Base-by-base conservation (phyloP, 2,329 filamentous ascomycete species). In the Trichoderma atrobrunneum region DNA sequence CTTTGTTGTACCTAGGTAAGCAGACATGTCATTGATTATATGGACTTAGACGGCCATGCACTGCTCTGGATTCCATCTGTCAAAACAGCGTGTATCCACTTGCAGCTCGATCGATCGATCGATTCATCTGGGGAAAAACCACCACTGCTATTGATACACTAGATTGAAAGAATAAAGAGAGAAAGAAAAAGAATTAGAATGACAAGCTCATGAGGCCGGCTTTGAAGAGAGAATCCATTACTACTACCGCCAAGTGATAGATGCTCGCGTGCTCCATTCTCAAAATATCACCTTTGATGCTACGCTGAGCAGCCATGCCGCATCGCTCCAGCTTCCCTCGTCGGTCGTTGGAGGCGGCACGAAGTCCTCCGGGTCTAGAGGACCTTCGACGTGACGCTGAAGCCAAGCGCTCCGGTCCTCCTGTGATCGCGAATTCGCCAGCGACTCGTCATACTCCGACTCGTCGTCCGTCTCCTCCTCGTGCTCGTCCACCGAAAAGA, bases 231-330 rank as follows among this genome's bases (percentile, higher is more conserved):
- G 21, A 56, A 14, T 18, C 10, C 56, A 24, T 43, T 60, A 60
- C 65, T 51, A 51, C 63, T 28, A 24, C 18, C 28, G 34, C 21
- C 36, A 24, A n/a, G 0, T 8, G 5, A 65, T 34, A 11, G 28
- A 30, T 67, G 16, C 10, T 24, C 21, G 14, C 30, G 21, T 59
- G 48, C 48, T 66, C 39, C 43, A 34, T 21, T 39, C 61, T 72
- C 51, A 90, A 74, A 90, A 84, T 75, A 90, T 82, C 59, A 90
- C 87, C 77, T 89, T 90, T 30, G 87, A 86, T 12, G 89, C 90
- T 74, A 92, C 89, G 74, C 86, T 90, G 70, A 92, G 80, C 61
- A 92, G 80, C 90, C 90, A 92, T 18, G 89, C 89, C 30, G 89
- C 90, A 79, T 92, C 90, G 72, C 88, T 85, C 90, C 90, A 92